These are phyloP conservation scores for Cornus controversa DNA, from an alignment of 148 eudicot genomes.

Conservation along the genomic window DNA sequence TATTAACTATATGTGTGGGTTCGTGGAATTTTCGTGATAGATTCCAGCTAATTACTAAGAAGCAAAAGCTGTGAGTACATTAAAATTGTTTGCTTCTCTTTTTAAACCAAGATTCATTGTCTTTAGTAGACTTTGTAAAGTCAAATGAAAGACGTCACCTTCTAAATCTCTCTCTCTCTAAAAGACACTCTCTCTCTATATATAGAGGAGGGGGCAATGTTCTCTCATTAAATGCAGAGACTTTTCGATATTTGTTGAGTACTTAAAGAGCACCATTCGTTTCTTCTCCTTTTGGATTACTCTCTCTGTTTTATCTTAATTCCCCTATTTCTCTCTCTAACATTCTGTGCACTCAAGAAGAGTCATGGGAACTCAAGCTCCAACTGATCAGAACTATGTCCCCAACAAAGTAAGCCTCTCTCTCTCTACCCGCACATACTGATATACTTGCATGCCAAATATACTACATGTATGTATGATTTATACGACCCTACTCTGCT, in stretches of 20 bases:
- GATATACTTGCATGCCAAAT: neutral
- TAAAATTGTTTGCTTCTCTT: too few relatives aligned
- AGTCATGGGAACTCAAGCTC: slow-evolving; percentile 8
- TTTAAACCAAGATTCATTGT: too few relatives aligned
- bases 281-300: neutral
- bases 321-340: neutral
- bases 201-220: neutral
- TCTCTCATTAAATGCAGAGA: neutral
- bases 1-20: too few relatives aligned
- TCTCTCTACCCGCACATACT: neutral
- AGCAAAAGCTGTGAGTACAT: too few relatives aligned
- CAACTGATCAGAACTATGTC: neutral
- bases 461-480: too few relatives aligned
- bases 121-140: too few relatives aligned
- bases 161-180: too few relatives aligned
- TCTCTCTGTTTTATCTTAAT: too few relatives aligned
- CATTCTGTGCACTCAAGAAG: neutral
- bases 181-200: too few relatives aligned
- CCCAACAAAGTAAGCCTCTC: neutral
- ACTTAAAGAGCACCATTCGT: neutral
- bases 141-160: too few relatives aligned
- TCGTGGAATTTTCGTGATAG: too few relatives aligned
- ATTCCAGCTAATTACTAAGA: too few relatives aligned
- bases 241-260: neutral
- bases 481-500: neutral